Percentiles rank a stretch among this genome's conserved stretches.
Evolutionary conservation across 2,329 filamentous ascomycete species (phyloP).

Genomic region (Fusarium protoensiforme): DNA sequence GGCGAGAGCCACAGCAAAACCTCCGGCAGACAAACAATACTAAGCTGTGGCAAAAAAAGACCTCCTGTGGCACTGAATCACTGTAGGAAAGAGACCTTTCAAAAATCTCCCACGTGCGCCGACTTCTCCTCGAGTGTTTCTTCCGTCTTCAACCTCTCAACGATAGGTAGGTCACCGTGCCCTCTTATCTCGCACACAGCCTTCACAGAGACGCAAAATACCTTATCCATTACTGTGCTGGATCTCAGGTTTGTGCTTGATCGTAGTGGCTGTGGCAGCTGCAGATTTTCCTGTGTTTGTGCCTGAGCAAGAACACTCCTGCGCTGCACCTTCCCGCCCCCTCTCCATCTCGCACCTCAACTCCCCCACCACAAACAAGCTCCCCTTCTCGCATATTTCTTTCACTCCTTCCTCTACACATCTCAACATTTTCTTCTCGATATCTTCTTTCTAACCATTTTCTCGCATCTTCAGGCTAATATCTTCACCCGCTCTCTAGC

Average conservation of each 20-base stretch:
- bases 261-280: not conserved
- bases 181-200: not conserved
- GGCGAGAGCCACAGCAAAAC: not conserved
- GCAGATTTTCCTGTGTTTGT: not conserved
- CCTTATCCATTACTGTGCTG: not conserved
- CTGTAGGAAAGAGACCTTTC: not conserved
- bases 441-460: not conserved
- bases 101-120: not conserved
- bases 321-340: not conserved
- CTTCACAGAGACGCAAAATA: not conserved
- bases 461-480: not conserved
- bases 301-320: not conserved
- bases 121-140: not conserved
- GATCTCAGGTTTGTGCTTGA: not conserved
- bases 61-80: constrained; percentile 20
- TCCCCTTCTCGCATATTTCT: not conserved
- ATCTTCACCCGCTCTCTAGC: not conserved
- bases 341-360: not conserved
- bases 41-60: not conserved
- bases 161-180: not conserved
- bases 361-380: not conserved
- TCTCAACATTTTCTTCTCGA: not conserved
- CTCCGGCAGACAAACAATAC: not conserved
- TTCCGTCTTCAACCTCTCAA: constrained; percentile 4
- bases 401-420: not conserved